phyloP scores from a whole-genome alignment of 495 filamentous ascomycete species.

The Neurospora sp. region DNA sequence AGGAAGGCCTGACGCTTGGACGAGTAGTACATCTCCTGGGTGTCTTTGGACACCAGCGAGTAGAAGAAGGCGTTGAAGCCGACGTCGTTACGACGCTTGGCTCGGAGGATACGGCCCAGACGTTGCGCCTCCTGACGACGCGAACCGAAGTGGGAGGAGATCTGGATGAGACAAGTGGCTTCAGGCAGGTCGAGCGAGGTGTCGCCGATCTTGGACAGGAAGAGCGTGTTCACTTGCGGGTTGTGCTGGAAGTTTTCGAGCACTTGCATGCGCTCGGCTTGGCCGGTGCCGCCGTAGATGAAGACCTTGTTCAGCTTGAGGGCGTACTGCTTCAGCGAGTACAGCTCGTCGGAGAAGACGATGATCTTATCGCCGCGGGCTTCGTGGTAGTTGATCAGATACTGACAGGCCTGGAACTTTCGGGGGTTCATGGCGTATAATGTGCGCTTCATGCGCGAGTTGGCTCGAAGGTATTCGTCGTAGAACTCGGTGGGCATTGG shows the following conservation, averaged over 20 bases:
- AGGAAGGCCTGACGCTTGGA: constrained; percentile 96
- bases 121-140: constrained; percentile 95
- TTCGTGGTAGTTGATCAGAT: constrained; percentile 96
- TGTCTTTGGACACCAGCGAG: constrained; percentile 92
- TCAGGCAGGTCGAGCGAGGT: constrained; percentile 95
- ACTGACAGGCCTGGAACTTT: constrained; percentile 95
- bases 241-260: constrained; percentile 97
- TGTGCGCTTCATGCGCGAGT: constrained; percentile 48
- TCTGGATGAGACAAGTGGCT: constrained; percentile 95
- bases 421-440: constrained; percentile 96
- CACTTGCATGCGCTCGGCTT: constrained; percentile 79
- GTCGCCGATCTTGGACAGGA: constrained; percentile 96
- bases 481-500: constrained; percentile 99
- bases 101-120: constrained; percentile 86
- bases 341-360: constrained; percentile 98
- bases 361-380: constrained; percentile 95
- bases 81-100: constrained; percentile 94
- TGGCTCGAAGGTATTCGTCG: constrained; percentile 66
- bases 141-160: constrained; percentile 96
- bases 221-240: constrained; percentile 85
- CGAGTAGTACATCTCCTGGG: constrained; percentile 96
- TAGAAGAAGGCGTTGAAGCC: constrained; percentile 99
- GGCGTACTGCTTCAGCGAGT: constrained; percentile 80
- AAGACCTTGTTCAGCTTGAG: constrained; percentile 76
- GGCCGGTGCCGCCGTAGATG: constrained; percentile 85